Evolutionary conservation across 2,329 filamentous ascomycete species (phyloP).

Genomic region (Diatrype stigma): DNA sequence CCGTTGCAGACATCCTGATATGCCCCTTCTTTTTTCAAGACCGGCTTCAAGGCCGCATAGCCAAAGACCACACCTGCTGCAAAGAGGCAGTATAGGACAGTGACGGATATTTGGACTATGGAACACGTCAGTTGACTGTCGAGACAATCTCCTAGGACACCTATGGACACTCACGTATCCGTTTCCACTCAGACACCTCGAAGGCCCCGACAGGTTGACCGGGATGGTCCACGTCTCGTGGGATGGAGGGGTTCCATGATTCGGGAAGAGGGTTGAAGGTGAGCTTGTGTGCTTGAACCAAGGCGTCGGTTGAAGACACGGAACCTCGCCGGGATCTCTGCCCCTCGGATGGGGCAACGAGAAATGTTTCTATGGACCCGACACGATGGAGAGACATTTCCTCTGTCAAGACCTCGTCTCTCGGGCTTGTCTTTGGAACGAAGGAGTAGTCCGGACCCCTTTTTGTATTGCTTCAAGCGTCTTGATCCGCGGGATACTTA

Average conservation of each 20-base stretch:
- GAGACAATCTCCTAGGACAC: not conserved
- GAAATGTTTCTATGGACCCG: slow-evolving; percentile 49
- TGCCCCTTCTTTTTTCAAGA: slow-evolving; percentile 68
- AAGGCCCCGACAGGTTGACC: slow-evolving; percentile 49
- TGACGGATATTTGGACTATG: slow-evolving; percentile 64
- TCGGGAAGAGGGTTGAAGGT: slow-evolving; percentile 53
- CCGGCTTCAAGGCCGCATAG: slow-evolving; percentile 79
- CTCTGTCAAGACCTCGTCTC: not conserved
- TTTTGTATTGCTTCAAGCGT: not conserved
- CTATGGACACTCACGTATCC: slow-evolving; percentile 38
- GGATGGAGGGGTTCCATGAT: slow-evolving; percentile 42
- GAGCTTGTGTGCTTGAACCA: slow-evolving; percentile 44
- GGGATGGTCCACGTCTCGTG: slow-evolving; percentile 32
- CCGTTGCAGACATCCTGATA: slow-evolving; percentile 60
- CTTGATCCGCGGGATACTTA: no score
- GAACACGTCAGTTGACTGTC: slow-evolving; percentile 3
- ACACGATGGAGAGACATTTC: slow-evolving; percentile 51
- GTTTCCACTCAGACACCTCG: slow-evolving; percentile 51
- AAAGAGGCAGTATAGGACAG: slow-evolving; percentile 70
- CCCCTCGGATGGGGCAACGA: slow-evolving; percentile 34
- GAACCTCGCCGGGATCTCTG: slow-evolving; percentile 35
- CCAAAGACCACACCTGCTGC: slow-evolving; percentile 79
- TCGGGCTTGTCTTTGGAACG: not conserved
- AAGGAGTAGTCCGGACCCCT: not conserved
- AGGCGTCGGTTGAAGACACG: slow-evolving; percentile 37